phyloP scores from a whole-genome alignment of 306 rosid genomes.

The Cicer cuneatum region DNA sequence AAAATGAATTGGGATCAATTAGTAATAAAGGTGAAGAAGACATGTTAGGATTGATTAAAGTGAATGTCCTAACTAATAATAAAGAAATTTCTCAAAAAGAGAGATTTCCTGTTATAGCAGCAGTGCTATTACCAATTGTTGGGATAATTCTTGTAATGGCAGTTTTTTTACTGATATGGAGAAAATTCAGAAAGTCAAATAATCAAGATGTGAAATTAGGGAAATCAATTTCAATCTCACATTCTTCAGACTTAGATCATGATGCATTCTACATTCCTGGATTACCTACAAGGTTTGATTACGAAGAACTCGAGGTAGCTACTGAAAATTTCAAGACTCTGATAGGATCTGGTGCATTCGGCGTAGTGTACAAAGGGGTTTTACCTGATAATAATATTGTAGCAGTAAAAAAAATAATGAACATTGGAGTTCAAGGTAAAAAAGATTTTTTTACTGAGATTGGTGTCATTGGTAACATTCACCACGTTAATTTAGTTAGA shows the following conservation, averaged over 20 bases:
- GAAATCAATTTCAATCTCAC: slow-evolving; percentile 44
- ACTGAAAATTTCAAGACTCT: slow-evolving; percentile 76
- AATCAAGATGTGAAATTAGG: slow-evolving; percentile 55
- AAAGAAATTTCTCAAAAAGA: slow-evolving; percentile 33
- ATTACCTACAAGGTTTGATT: slow-evolving; percentile 78
- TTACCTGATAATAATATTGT: slow-evolving; percentile 71
- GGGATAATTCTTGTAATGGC: slow-evolving; percentile 59
- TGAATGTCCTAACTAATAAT: slow-evolving; percentile 20
- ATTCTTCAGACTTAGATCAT: slow-evolving; percentile 67
- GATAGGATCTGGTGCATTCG: slow-evolving; percentile 93
- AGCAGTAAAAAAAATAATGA: slow-evolving; percentile 88
- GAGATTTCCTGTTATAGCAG: slow-evolving; percentile 61
- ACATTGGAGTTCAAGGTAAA: slow-evolving; percentile 78
- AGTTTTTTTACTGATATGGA: slow-evolving; percentile 62
- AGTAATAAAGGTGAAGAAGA: slow-evolving; percentile 38
- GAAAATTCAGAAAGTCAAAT: slow-evolving; percentile 53
- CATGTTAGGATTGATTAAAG: slow-evolving; percentile 69
- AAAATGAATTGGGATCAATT: slow-evolving; percentile 71
- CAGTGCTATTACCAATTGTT: slow-evolving; percentile 65
- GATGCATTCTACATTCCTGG: slow-evolving; percentile 86
- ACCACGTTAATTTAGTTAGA: slow-evolving; percentile 83
- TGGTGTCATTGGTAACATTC: slow-evolving; percentile 83
- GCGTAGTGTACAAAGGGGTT: slow-evolving; percentile 79
- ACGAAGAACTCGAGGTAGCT: slow-evolving; percentile 72
- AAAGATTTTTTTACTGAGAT: slow-evolving; percentile 93